Conservation (phyloP, 164 flowering plant genomes). For the Tinospora cordifolia region DNA sequence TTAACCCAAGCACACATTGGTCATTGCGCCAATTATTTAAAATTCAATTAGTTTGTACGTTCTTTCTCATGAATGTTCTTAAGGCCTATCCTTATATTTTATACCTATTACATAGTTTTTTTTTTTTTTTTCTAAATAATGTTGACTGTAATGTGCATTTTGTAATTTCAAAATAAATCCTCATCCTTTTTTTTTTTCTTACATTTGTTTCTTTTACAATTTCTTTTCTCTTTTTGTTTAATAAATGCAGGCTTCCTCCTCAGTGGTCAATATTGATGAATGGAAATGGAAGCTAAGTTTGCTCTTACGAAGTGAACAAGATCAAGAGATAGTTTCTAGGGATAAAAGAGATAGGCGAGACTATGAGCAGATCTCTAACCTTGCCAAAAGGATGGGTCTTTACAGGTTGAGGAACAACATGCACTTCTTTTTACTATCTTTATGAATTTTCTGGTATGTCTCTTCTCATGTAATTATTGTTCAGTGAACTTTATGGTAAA, state of each 20-base stretch:
- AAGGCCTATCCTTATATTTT: too few species aligned
- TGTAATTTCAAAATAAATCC: too few species aligned
- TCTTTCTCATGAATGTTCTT: too few species aligned
- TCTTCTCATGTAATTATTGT: constrained; percentile 1
- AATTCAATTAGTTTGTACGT: too few species aligned
- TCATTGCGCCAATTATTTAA: too few species aligned
- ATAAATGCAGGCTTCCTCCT: constrained; percentile 64
- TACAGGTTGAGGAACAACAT: constrained; percentile 43
- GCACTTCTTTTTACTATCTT: neutral
- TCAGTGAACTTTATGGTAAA: constrained; percentile 83
- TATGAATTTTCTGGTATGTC: neutral
- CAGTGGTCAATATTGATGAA: constrained; percentile 92
- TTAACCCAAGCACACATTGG: too few species aligned
- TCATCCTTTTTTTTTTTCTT: neutral
- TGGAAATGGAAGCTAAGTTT: constrained; percentile 98
- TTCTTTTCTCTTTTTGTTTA: neutral
- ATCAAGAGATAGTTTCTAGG: constrained; percentile 77
- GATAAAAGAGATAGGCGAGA: constrained; percentile 89
- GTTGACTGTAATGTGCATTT: too few species aligned
- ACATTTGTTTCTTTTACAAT: too few species aligned
- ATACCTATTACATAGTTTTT: too few species aligned
- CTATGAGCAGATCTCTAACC: constrained; percentile 87
- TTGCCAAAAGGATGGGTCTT: constrained; percentile 89
- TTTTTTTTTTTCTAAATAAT: too few species aligned
- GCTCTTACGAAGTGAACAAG: constrained; percentile 64